Base-by-base conservation (phyloP, 148 eudicot species). In the Cornus kousa region DNA sequence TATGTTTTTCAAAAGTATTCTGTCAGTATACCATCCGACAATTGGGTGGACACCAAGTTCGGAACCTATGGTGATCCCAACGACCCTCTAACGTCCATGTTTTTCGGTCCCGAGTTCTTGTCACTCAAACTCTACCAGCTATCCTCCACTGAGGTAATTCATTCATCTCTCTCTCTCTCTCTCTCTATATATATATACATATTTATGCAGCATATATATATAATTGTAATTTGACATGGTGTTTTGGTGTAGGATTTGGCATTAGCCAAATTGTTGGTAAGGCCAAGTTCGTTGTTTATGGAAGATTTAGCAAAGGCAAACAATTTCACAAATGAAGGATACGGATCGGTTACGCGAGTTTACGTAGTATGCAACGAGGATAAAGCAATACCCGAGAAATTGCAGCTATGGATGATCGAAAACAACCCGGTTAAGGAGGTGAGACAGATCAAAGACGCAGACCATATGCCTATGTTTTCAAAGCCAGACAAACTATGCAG, bases 391-490 rank as follows among this genome's bases (percentile, higher is more conserved):
- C 62, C 82, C 1, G 71, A 8, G 24, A 77, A 82, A 64, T 83
- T 83, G 53, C 85, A 86, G 62, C 65, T 67, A 1, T 85, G 85
- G 88, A 75, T 81, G 75, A 87, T 88, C 31, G 73, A 87, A 19
- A 81, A 64, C 5, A 74, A 64, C 46, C 80, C 78, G 24, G 77
- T 79, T 5, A 66, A 74, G 0, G 79, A 79, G 65, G 88, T 83
- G 9, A 87, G 80, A 53, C 82, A 73, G 71, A 78, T 88, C 19
- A 57, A 81, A 33, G 80, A 67, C 16, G 86, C 87, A 16, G 93
- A 88, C 75, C 90, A 90, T 68, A 87, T 88, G 91, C 62, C 82
- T 14, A 90, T 90, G 93, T 43, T 87, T 9, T 88, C 83, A 11
- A 83, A 35, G 53, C 85, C 91, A 17, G 69, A 67, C 7, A 65